phyloP scores from a whole-genome alignment of 257 asterid species.

The Solanum chmielewskii region DNA sequence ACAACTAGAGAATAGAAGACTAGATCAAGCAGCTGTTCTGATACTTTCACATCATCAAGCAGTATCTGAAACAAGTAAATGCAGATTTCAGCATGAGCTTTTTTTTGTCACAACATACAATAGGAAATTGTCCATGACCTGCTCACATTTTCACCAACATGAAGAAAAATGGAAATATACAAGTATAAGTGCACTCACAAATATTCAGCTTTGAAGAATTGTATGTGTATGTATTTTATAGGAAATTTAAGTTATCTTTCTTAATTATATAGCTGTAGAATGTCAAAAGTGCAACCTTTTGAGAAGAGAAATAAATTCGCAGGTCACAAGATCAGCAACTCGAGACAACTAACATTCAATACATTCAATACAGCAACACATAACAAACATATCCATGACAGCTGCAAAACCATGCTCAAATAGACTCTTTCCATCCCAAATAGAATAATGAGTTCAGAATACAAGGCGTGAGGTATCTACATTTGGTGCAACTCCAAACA shows the following conservation, averaged over 20 bases:
- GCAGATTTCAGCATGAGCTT: not conserved
- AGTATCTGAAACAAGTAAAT: conserved; percentile 50
- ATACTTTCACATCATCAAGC: conserved; percentile 74
- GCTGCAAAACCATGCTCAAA: not conserved
- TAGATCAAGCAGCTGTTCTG: conserved; percentile 81
- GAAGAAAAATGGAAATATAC: not conserved
- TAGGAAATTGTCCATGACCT: not conserved
- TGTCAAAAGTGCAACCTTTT: not conserved
- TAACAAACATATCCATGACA: not conserved
- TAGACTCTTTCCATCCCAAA: not conserved
- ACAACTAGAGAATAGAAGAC: conserved; percentile 61
- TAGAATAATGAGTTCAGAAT: not conserved
- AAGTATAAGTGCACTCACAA: not conserved
- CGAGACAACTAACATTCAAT: not conserved
- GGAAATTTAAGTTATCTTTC: not conserved
- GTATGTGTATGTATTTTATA: not conserved
- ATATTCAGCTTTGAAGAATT: not conserved
- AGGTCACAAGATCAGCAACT: not conserved
- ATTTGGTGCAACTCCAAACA: not conserved
- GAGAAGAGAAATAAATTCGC: not conserved
- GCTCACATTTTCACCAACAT: not conserved
- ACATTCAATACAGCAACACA: not conserved
- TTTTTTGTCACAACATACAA: conserved; percentile 3
- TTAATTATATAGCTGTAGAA: not conserved
- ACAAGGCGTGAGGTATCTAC: not conserved